Evolutionary conservation across 2,329 filamentous ascomycete species (phyloP).

Genomic region (Ophiostoma fasciatum): DNA sequence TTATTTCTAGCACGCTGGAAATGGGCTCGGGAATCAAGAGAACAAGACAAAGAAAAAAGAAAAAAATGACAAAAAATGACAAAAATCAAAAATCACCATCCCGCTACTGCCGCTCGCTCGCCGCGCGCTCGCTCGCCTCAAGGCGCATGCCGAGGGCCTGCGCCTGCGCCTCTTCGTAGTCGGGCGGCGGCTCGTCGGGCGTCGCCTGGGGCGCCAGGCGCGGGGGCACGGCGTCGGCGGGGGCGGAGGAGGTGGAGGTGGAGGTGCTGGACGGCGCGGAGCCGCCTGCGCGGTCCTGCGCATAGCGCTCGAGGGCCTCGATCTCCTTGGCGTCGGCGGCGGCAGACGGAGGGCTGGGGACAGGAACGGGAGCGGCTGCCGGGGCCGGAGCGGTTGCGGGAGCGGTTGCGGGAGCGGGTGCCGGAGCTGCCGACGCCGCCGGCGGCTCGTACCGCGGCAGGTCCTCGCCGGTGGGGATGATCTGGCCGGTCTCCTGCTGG

Average conservation of each 20-base stretch:
- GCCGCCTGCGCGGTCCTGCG: conserved; percentile 15
- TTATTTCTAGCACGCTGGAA: too few relatives aligned
- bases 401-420: too few relatives aligned
- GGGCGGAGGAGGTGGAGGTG: too few relatives aligned
- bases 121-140: conserved; percentile 59
- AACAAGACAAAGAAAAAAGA: too few relatives aligned
- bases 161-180: conserved; percentile 83
- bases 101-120: conserved; percentile 53
- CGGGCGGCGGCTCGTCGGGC: conserved; percentile 69
- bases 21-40: too few relatives aligned
- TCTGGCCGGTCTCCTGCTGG: conserved; percentile 50
- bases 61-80: too few relatives aligned
- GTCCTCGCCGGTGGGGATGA: conserved; percentile 60
- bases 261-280: too few relatives aligned
- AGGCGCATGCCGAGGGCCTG: conserved; percentile 43
- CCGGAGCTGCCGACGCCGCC: neutral
- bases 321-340: neutral
- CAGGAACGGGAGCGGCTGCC: too few relatives aligned
- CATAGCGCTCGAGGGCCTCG: neutral
- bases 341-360: too few relatives aligned
- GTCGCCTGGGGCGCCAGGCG: conserved; percentile 14
- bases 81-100: too few relatives aligned
- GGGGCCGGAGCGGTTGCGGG: too few relatives aligned
- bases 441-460: conserved; percentile 63
- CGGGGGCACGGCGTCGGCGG: too few relatives aligned